phyloP scores from a whole-genome alignment of 345 rosid genomes.

The Lepidium sativum region DNA sequence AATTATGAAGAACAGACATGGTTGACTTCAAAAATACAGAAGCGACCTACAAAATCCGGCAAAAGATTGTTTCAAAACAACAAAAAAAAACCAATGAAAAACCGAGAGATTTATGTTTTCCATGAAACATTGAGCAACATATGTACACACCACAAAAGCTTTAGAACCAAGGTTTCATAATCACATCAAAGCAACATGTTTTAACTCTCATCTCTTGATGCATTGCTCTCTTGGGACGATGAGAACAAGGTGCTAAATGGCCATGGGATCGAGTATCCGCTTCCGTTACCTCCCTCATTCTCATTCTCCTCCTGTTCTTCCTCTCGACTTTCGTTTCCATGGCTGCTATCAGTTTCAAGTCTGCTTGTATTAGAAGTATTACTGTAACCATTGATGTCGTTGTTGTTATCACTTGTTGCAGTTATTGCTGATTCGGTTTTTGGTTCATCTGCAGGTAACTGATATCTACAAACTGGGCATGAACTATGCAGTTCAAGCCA shows the following conservation, averaged over 20 bases:
- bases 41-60: neutral
- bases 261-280: slow-evolving; percentile 21
- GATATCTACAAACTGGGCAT: slow-evolving; percentile 80
- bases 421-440: slow-evolving; percentile 41
- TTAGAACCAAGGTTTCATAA: neutral
- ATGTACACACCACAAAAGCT: neutral
- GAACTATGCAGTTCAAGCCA: slow-evolving; percentile 96
- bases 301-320: neutral
- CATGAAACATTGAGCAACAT: neutral
- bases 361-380: slow-evolving; percentile 18
- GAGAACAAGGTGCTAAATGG: slow-evolving; percentile 16
- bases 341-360: neutral
- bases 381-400: slow-evolving; percentile 21
- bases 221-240: slow-evolving; percentile 14
- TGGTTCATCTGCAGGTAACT: slow-evolving; percentile 58
- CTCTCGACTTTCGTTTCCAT: neutral
- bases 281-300: neutral
- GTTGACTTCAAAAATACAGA: neutral
- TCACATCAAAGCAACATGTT: neutral
- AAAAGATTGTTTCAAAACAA: neutral
- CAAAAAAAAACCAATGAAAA: neutral
- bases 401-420: slow-evolving; percentile 1
- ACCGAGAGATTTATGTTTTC: neutral
- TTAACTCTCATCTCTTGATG: slow-evolving; percentile 18
- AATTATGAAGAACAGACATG: neutral